A percentile compares a stretch with the other conserved stretches of the same genome.
Conservation (phyloP, 2,329 filamentous ascomycete genomes). For the Pestalotiopsis sp. region DNA sequence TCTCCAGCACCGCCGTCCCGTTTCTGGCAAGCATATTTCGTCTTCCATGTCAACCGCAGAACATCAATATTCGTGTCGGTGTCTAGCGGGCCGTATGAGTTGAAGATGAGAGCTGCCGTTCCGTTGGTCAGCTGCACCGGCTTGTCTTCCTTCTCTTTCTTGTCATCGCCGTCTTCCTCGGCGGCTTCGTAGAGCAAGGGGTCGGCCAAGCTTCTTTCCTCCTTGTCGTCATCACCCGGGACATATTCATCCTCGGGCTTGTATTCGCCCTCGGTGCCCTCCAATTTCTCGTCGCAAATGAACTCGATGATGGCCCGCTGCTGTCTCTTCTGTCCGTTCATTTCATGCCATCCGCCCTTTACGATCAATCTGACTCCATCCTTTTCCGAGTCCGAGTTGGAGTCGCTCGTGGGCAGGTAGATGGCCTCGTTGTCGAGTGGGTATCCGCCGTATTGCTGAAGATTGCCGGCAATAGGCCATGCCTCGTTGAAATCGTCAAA, state of each 20-base stretch:
- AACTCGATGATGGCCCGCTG: constrained; percentile 86
- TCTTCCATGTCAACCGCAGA: constrained; percentile 80
- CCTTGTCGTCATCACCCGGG: constrained; percentile 26
- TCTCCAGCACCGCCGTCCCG: constrained; percentile 25
- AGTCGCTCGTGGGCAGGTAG: constrained; percentile 66
- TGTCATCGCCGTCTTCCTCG: constrained; percentile 33
- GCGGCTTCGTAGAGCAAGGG: constrained; percentile 30
- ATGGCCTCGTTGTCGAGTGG: constrained; percentile 67
- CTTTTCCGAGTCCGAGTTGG: constrained; percentile 65
- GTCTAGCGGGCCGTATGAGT: constrained; percentile 67
- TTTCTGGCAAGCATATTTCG: constrained; percentile 81
- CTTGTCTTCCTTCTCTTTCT: constrained; percentile 43
- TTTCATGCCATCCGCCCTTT: constrained; percentile 55
- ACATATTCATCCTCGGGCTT: constrained; percentile 57
- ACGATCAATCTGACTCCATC: constrained; percentile 75
- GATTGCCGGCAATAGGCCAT: constrained; percentile 75
- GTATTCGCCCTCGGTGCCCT: constrained; percentile 74
- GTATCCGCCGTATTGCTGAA: constrained; percentile 59
- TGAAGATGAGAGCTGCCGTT: constrained; percentile 70
- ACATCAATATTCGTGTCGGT: constrained; percentile 61
- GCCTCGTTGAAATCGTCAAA: constrained; percentile 55
- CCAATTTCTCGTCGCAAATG: constrained; percentile 72
- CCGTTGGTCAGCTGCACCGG: constrained; percentile 50
- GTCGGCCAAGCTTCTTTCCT: constrained; percentile 28
- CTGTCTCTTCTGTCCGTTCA: constrained; percentile 56